These are phyloP conservation scores for Penicillium expansum DNA, from an alignment of 2,329 filamentous ascomycete species.

Conservation along the genomic window DNA sequence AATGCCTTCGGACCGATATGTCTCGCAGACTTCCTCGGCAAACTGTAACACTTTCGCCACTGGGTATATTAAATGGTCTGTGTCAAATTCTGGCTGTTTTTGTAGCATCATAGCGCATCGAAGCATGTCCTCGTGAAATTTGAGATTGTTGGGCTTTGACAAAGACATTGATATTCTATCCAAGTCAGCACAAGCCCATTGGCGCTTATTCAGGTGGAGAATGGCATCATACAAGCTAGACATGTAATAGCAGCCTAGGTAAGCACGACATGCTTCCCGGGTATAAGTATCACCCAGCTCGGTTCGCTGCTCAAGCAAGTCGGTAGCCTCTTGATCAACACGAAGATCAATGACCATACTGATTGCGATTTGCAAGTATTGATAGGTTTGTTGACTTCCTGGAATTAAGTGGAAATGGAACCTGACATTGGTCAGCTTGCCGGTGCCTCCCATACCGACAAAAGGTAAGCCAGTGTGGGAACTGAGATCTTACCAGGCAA, in stretches of 20 bases:
- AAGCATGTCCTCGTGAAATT: conserved; percentile 16
- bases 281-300: conserved; percentile 5
- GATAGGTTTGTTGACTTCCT: conserved; percentile 21
- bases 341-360: conserved; percentile 21
- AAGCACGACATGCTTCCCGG: conserved; percentile 11
- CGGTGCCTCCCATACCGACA: neutral
- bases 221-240: conserved; percentile 14
- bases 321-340: conserved; percentile 14
- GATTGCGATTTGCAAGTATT: conserved; percentile 20
- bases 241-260: conserved; percentile 22
- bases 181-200: conserved; percentile 1
- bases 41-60: conserved; percentile 22
- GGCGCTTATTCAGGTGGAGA: neutral
- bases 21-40: conserved; percentile 17
- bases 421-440: conserved; percentile 9
- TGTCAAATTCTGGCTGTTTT: conserved; percentile 20
- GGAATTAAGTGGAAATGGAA: conserved; percentile 19
- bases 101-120: conserved; percentile 21
- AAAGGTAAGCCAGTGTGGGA: neutral
- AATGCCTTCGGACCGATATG: conserved; percentile 12
- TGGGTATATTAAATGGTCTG: conserved; percentile 23
- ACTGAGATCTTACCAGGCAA: conserved; percentile 22
- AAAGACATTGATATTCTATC: conserved; percentile 15
- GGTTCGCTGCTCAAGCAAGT: conserved; percentile 7
- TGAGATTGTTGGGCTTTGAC: conserved; percentile 14